A percentile compares a stretch with the other conserved stretches of the same genome.
phyloP scores from a whole-genome alignment of 1,284 basidiomycete genomes.

The Fomitopsis pinicola region DNA sequence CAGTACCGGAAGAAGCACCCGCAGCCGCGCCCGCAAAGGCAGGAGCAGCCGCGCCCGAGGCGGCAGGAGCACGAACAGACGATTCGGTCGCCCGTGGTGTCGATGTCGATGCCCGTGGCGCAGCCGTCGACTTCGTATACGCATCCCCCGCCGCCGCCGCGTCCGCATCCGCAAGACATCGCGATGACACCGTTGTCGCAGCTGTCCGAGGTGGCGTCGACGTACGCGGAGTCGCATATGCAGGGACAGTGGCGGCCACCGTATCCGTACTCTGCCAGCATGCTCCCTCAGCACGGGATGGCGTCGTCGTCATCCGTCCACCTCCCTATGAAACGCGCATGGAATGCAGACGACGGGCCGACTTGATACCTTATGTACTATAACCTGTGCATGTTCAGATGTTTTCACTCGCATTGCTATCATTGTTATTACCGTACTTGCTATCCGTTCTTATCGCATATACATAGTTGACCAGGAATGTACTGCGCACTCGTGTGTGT shows the following conservation, averaged over 20 bases:
- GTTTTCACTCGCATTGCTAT: neutral
- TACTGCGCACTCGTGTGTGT: neutral
- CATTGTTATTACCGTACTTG: neutral
- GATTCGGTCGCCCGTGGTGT: neutral
- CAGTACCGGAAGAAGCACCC: neutral
- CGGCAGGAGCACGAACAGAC: slow-evolving; percentile 4
- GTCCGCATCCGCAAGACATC: neutral
- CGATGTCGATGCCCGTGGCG: neutral
- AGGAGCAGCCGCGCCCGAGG: no score
- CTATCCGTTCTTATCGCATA: neutral
- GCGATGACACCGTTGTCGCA: neutral
- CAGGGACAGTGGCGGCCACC: neutral
- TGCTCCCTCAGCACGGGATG: neutral
- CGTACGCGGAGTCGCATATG: neutral
- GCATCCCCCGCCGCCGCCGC: neutral
- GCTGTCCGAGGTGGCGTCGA: neutral
- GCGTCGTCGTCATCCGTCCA: neutral
- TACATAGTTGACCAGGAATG: neutral
- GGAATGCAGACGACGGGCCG: neutral
- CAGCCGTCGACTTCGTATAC: neutral
- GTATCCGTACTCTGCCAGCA: neutral
- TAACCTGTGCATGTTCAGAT: neutral
- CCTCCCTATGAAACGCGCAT: slow-evolving; percentile 5
- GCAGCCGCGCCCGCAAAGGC: no score
- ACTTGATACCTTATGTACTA: neutral